Evolutionary conservation across 306 rosid genomes (phyloP).

Genomic region (Pueraria montana): DNA sequence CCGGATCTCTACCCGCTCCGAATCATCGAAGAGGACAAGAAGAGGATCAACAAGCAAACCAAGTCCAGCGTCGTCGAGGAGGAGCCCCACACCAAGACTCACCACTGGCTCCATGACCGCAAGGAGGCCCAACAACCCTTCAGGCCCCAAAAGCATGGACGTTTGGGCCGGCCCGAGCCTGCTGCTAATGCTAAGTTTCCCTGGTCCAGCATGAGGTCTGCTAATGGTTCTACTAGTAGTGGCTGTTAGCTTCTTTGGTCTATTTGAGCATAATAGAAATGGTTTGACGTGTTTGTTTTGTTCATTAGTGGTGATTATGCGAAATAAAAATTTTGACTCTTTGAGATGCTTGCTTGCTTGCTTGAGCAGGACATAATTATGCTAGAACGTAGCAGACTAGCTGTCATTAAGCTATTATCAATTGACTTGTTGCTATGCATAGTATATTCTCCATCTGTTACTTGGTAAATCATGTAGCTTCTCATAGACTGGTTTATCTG

Average conservation of each 20-base stretch:
- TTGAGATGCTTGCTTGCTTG: neutral
- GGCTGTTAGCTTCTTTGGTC: neutral
- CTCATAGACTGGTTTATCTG: slow-evolving; percentile 77
- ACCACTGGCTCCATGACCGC: slow-evolving; percentile 82
- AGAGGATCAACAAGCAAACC: slow-evolving; percentile 59
- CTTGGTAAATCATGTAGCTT: slow-evolving; percentile 75
- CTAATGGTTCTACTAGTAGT: slow-evolving; percentile 54
- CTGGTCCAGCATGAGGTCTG: slow-evolving; percentile 80
- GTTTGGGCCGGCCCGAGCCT: slow-evolving; percentile 10
- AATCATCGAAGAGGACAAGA: slow-evolving; percentile 64
- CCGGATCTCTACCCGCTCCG: slow-evolving; percentile 72
- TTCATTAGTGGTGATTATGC: slow-evolving; percentile 1
- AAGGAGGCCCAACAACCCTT: slow-evolving; percentile 31
- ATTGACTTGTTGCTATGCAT: too few species aligned
- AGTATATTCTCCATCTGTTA: slow-evolving; percentile 84
- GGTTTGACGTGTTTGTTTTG: neutral
- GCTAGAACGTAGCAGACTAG: too few species aligned
- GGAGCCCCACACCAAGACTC: slow-evolving; percentile 58
- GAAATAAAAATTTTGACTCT: slow-evolving; percentile 14
- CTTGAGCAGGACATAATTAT: too few species aligned
- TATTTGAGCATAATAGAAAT: neutral
- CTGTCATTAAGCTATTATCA: too few species aligned
- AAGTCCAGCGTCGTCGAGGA: slow-evolving; percentile 66
- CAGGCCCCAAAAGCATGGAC: neutral
- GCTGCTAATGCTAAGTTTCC: slow-evolving; percentile 79